A percentile compares a stretch with the other conserved stretches of the same genome.
Conservation (phyloP, 129 eudicot genomes). For the Deinandra increscens region DNA sequence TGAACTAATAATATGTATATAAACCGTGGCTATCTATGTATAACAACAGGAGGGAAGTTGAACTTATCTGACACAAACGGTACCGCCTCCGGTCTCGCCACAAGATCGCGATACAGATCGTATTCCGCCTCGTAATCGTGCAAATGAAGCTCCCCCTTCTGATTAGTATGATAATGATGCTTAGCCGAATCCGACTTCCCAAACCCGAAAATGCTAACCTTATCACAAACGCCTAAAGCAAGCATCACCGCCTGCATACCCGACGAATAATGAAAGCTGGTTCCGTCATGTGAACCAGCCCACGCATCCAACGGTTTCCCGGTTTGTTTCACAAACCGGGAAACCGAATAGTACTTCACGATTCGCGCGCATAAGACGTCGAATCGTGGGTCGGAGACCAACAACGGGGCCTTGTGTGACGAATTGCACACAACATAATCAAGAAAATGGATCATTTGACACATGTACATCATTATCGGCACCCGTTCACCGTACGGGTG, state of each 20-base stretch:
- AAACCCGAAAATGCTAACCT: constrained; percentile 82
- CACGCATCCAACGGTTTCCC: constrained; percentile 57
- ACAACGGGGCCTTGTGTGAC: constrained; percentile 57
- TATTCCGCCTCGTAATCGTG: constrained; percentile 94
- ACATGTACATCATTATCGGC: constrained; percentile 70
- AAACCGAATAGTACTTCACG: constrained; percentile 80
- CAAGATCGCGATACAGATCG: constrained; percentile 74
- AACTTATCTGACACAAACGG: constrained; percentile 77
- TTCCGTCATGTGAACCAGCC: constrained; percentile 67
- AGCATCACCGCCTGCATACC: constrained; percentile 98
- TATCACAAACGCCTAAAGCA: constrained; percentile 75
- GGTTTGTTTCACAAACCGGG: constrained; percentile 43
- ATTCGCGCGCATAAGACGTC: constrained; percentile 75
- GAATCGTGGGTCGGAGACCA: constrained; percentile 74
- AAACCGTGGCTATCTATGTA: constrained; percentile 56
- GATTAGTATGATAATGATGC: constrained; percentile 96
- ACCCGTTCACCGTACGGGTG: constrained; percentile 79
- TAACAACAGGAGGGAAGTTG: constrained; percentile 71
- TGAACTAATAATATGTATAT: constrained; percentile 3
- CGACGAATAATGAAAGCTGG: constrained; percentile 82
- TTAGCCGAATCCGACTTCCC: constrained; percentile 65
- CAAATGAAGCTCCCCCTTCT: constrained; percentile 73
- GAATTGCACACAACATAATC: constrained; percentile 74
- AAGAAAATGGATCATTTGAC: constrained; percentile 86
- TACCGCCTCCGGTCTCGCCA: constrained; percentile 50